Percentiles rank a stretch among this genome's conserved stretches.
Conservation (phyloP, 2,329 filamentous ascomycete species). For the Cladosporium sphaerospermum region DNA sequence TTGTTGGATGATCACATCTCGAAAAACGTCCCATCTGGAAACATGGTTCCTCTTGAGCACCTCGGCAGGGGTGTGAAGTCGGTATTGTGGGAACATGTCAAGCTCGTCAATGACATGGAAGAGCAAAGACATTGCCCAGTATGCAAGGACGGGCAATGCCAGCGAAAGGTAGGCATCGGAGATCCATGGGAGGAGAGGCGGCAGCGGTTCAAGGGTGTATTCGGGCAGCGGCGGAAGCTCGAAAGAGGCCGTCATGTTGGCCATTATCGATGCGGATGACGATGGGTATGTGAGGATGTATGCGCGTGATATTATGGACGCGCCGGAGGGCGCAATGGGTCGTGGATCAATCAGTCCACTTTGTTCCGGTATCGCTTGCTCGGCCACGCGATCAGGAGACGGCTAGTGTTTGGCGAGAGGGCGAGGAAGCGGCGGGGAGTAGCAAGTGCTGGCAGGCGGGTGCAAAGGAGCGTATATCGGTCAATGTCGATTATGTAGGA, state of each 20-base stretch:
- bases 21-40: conserved; percentile 74
- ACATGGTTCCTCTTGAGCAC: conserved; percentile 83
- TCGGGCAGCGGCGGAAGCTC: conserved; percentile 77
- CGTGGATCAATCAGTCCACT: conserved; percentile 9
- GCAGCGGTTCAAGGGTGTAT: conserved; percentile 66
- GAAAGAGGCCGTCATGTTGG: conserved; percentile 43
- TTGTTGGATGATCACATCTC: conserved; percentile 89
- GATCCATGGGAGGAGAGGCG: conserved; percentile 68
- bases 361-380: conserved; percentile 9
- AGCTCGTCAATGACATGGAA: conserved; percentile 84
- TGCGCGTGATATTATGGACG: not conserved
- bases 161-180: conserved; percentile 76
- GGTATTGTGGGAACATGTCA: conserved; percentile 84
- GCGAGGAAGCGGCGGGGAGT: not conserved
- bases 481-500: conserved; percentile 7
- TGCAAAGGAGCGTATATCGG: conserved; percentile 11
- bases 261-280: conserved; percentile 18
- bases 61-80: conserved; percentile 90
- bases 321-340: conserved; percentile 7
- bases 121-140: conserved; percentile 79
- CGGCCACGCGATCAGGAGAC: conserved; percentile 14
- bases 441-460: not conserved
- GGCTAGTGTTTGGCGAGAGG: conserved; percentile 4
- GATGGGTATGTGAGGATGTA: not conserved
- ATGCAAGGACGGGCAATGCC: conserved; percentile 70